These are phyloP conservation scores for Ophiocordyceps camponoti-rufipedis DNA, from an alignment of 2,329 filamentous ascomycete species.

Conservation along the genomic window DNA sequence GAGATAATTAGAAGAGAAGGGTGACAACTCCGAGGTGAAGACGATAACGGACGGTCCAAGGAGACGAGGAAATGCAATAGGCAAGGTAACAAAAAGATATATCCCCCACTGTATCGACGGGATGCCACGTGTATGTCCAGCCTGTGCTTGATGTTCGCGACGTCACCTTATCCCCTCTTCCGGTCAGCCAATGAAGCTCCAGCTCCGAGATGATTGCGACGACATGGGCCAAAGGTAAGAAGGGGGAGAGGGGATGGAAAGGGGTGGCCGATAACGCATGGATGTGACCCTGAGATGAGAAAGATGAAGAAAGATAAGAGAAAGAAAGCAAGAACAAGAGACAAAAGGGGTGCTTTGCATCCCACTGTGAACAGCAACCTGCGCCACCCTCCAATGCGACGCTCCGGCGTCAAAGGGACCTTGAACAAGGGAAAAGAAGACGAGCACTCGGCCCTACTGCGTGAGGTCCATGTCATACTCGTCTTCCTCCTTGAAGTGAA, in stretches of 20 bases:
- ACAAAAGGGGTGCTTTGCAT: background rate
- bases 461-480: slow-evolving; percentile 72
- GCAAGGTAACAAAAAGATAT: background rate
- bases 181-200: background rate
- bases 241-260: background rate
- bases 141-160: slow-evolving; percentile 1
- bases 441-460: slow-evolving; percentile 6
- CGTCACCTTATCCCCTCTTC: background rate
- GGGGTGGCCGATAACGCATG: background rate
- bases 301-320: background rate
- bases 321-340: too few relatives aligned
- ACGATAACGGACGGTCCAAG: background rate
- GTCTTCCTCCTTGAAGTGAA: slow-evolving; percentile 86
- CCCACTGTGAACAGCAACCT: background rate
- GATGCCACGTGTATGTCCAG: slow-evolving; percentile 1
- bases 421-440: background rate
- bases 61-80: background rate
- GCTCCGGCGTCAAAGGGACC: background rate
- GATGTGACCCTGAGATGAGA: background rate
- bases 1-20: background rate
- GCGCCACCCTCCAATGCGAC: background rate
- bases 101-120: slow-evolving; percentile 3
- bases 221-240: background rate
- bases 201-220: background rate
- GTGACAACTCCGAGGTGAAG: background rate